These are phyloP conservation scores for Solanum pimpinellifolium DNA, from an alignment of 257 asterid species.

Conservation along the genomic window DNA sequence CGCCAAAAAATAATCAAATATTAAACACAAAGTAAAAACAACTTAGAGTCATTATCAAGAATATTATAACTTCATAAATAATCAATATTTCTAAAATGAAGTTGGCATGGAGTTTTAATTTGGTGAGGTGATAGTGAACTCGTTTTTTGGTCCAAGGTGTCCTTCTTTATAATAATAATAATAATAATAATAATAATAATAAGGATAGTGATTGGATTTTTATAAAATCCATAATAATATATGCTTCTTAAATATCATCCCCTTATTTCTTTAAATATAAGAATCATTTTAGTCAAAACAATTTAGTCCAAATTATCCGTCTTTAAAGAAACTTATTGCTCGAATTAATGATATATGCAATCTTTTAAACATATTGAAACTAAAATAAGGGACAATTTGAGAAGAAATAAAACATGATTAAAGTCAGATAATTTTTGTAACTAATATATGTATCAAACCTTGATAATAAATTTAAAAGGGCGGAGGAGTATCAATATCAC, in stretches of 20 bases:
- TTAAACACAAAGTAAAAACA: not conserved
- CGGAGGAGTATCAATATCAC: not conserved
- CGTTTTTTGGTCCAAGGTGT: not conserved
- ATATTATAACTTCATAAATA: not conserved
- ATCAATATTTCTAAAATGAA: not conserved
- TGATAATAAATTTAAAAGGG: not conserved
- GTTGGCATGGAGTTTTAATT: not conserved
- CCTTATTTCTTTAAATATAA: not conserved
- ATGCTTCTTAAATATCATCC: not conserved
- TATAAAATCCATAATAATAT: not conserved
- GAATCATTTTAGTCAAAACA: not conserved
- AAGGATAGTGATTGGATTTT: not conserved
- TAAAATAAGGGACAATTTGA: not conserved
- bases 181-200: not conserved
- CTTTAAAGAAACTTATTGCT: not conserved
- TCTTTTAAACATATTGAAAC: not conserved
- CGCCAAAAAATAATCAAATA: not conserved
- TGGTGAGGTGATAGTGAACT: not conserved
- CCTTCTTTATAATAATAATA: not conserved
- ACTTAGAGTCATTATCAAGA: not conserved
- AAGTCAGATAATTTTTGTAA: not conserved
- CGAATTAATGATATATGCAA: not conserved
- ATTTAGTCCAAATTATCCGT: not conserved
- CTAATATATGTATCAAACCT: too few relatives aligned
- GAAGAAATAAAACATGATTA: not conserved